Evolutionary conservation across 768 basidiomycete genomes (phyloP).

Genomic region (Boletales sp.): DNA sequence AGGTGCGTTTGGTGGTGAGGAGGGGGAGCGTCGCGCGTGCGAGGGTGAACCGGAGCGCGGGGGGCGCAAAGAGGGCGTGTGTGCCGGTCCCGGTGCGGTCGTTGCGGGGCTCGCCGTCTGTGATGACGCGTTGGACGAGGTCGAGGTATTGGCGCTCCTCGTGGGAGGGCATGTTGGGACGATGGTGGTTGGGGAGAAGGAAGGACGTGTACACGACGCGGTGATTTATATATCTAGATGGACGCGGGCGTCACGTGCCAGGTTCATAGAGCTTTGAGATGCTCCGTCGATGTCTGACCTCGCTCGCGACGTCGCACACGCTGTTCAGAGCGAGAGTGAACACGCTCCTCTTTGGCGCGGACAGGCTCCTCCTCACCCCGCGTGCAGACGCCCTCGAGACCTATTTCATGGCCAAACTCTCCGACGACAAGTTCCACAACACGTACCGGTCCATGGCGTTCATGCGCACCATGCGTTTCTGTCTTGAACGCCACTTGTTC

Average conservation of each 20-base stretch:
- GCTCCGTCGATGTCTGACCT: neutral
- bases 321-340: slow-evolving; percentile 23
- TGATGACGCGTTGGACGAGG: slow-evolving; percentile 74
- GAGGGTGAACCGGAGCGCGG: slow-evolving; percentile 85
- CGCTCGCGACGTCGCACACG: slow-evolving; percentile 8
- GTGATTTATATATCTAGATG: neutral
- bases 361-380: slow-evolving; percentile 23
- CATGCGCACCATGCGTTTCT: slow-evolving; percentile 37
- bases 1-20: slow-evolving; percentile 93
- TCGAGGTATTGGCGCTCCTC: slow-evolving; percentile 90
- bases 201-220: slow-evolving; percentile 3
- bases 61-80: slow-evolving; percentile 87
- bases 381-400: slow-evolving; percentile 15
- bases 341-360: slow-evolving; percentile 23
- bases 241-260: slow-evolving; percentile 10
- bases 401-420: slow-evolving; percentile 22
- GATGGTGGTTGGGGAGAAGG: slow-evolving; percentile 8
- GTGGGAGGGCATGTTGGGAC: slow-evolving; percentile 35
- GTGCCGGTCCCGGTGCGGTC: slow-evolving; percentile 97
- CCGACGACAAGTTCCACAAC: slow-evolving; percentile 25
- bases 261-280: slow-evolving; percentile 1
- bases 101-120: slow-evolving; percentile 70
- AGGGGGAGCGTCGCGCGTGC: slow-evolving; percentile 73
- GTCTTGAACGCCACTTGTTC: slow-evolving; percentile 38
- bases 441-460: slow-evolving; percentile 31